A percentile compares a stretch with the other conserved stretches of the same genome.
These are phyloP conservation scores for Tylopilus orsonianus DNA, from an alignment of 1,284 basidiomycete genomes.

Conservation along the genomic window DNA sequence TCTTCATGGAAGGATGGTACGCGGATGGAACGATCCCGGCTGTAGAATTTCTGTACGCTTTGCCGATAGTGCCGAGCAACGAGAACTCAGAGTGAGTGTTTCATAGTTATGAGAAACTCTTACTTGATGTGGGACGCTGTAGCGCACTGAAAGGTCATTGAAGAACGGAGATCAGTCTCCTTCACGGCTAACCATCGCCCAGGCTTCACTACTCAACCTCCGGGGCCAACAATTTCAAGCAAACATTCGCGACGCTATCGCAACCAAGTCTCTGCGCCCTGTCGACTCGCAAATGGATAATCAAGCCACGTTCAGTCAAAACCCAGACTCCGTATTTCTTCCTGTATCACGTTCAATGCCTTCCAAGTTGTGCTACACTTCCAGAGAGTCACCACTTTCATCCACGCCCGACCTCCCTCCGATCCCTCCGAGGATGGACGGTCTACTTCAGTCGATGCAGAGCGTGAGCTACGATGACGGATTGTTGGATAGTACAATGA, in stretches of 20 bases:
- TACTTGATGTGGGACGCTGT: conserved; percentile 8
- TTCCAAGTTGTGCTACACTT: conserved; percentile 18
- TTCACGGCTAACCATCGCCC: conserved; percentile 68
- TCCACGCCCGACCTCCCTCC: conserved; percentile 16
- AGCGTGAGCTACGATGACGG: conserved; percentile 21
- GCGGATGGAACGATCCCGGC: conserved; percentile 69
- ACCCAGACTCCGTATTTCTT: conserved; percentile 5
- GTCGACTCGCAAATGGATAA: conserved; percentile 2
- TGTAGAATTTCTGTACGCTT: conserved; percentile 73
- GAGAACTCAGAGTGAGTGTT: conserved; percentile 44
- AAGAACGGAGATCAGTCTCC: conserved; percentile 60
- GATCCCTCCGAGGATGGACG: conserved; percentile 18
- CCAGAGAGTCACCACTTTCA: conserved; percentile 17
- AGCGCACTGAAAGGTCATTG: conserved; percentile 47
- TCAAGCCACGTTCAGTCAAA: conserved; percentile 3
- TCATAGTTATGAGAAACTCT: background rate
- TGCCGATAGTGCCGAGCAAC: conserved; percentile 60
- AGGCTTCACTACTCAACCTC: conserved; percentile 70
- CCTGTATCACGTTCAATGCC: conserved; percentile 23
- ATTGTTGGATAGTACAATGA: conserved; percentile 12
- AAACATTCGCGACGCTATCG: conserved; percentile 7
- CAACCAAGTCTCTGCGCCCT: conserved; percentile 5
- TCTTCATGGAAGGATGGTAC: conserved; percentile 73
- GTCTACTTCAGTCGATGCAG: conserved; percentile 29
- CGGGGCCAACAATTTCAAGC: conserved; percentile 55